Evolutionary conservation across 495 filamentous ascomycete genomes (phyloP), one percentile per base, ranked within the genome.

Genomic region (Bombardia bombarda): DNA sequence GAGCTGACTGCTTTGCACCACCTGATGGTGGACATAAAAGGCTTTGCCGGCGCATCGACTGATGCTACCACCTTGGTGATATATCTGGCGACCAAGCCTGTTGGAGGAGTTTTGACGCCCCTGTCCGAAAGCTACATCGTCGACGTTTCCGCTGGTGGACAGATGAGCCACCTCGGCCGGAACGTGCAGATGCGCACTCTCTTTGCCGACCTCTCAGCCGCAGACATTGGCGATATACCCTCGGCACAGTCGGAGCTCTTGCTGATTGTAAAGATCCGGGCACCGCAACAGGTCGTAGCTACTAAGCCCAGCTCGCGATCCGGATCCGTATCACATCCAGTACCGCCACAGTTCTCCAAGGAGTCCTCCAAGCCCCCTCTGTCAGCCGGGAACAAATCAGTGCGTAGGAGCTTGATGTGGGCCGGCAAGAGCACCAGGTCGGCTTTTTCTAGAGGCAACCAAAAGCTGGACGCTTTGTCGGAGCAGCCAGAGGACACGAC

Each of bases 341-440:
- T 57, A 38, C 50, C 26, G 13, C 26, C 59, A 1, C 53, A 65
- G n/a, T 64, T 61, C 43, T 47, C 58, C 9, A 64, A 64, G 30
- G 66, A 69, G 7, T 32, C 46, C 9, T 45, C 59, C 3, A 74
- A 70, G 36, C 63, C 69, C 0, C 61, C 66, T 1, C 51, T 68
- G 31, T 61, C 65, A 10, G 42, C 57, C 33, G 66, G 67, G n/a
- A 62, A 61, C 53, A 81, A 78, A 52, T 55, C 67, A 45, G 83
- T 86, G 50, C 78, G 89, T 50, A 77, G 80, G 59, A 94, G 89
- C 61, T 66, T 90, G 56, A 89, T 93, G 81, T 93, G 87, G 81
- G 79, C 80, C 0, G 63, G 69, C 50, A 78, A 71, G 52, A 68
- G 62, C 53, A 74, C 65, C 40, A 57, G 69, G 46, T 62, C 65